Base-by-base conservation (phyloP, 176 grass and related monocot genomes). In the Carex cristatella region DNA sequence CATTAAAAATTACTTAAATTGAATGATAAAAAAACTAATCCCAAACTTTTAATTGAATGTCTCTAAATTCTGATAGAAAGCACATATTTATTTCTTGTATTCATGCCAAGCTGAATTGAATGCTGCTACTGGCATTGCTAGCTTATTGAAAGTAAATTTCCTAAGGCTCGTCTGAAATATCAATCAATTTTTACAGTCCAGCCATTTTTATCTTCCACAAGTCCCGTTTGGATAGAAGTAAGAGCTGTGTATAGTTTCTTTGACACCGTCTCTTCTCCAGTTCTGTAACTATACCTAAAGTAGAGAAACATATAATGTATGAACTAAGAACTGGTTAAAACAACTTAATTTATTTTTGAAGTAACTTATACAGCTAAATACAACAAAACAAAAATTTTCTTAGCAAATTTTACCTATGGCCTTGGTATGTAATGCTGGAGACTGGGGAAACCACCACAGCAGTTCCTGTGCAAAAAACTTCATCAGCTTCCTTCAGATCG, bases 381-480 rank as follows among this genome's bases (percentile, higher is more conserved):
- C 10, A 81, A 65, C 14, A 0, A 2, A 27, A 42, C 23, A 1
- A 46, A 59, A 35, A 46, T 6, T 5, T 1, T 7, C 71, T 0
- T 1, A 57, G 79, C 5, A 30, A 7, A 3, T 65, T 44, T 57
- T 87, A 98, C 95, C 88, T 93, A 14, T 88, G 42, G 18, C 90
- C 95, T 65, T 88, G 61, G 79, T 94, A 87, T 19, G 91, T 92
- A 31, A 98, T 51, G 4, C 85, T 90, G 3, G 80, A 85, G 67
- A 94, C 95, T 5, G 95, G 88, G 1, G 95, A 86, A 84, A 95
- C 85, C 44, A 93, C 95, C 9, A 98, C 91, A 2, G 95, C 95
- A 16, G 93, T 98, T 80, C 95, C 95, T 10, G 95, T 98, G 88
- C 95, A 95, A 80, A 98, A 98, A 6, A 98, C 93, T 83, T 98